Conservation (phyloP, 2,329 filamentous ascomycete species). For the Cryphonectria japonica region DNA sequence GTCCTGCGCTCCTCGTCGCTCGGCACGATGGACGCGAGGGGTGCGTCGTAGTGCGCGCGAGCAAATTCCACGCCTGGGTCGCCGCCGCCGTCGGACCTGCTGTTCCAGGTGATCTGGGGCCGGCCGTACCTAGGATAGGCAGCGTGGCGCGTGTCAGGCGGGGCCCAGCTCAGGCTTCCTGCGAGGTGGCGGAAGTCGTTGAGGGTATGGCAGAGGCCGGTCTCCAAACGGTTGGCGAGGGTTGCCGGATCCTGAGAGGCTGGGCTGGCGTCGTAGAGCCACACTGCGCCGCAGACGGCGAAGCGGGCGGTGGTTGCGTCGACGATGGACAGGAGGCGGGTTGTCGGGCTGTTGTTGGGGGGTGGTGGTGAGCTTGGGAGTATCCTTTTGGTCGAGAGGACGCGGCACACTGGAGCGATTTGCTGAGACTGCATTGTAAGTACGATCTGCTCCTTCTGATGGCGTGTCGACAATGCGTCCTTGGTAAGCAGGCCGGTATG, state of each 20-base stretch:
- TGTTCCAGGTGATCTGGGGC: slow-evolving; percentile 42
- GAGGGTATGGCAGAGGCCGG: slow-evolving; percentile 41
- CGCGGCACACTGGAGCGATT: neutral
- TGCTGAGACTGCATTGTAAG: neutral
- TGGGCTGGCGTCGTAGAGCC: slow-evolving; percentile 45
- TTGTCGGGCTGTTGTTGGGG: slow-evolving; percentile 8
- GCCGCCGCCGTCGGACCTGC: slow-evolving; percentile 19
- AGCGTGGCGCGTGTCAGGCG: slow-evolving; percentile 32
- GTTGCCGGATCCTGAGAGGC: neutral
- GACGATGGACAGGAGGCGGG: slow-evolving; percentile 43
- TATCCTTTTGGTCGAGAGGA: slow-evolving; percentile 15
- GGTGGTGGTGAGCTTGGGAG: slow-evolving; percentile 15
- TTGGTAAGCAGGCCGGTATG: neutral
- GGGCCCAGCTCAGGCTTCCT: slow-evolving; percentile 45
- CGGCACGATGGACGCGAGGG: slow-evolving; percentile 39
- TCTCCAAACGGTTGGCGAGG: slow-evolving; percentile 24
- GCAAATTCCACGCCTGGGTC: slow-evolving; percentile 49
- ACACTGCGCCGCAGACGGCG: slow-evolving; percentile 45
- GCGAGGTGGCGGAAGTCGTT: slow-evolving; percentile 47
- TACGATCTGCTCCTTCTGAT: neutral
- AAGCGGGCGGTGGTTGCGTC: slow-evolving; percentile 49
- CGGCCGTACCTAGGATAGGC: slow-evolving; percentile 39
- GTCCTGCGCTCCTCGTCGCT: slow-evolving; percentile 29
- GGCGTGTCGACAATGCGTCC: neutral
- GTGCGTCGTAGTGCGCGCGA: slow-evolving; percentile 36